Conservation (phyloP, 2,329 filamentous ascomycete genomes). For the Beauveria australis region DNA sequence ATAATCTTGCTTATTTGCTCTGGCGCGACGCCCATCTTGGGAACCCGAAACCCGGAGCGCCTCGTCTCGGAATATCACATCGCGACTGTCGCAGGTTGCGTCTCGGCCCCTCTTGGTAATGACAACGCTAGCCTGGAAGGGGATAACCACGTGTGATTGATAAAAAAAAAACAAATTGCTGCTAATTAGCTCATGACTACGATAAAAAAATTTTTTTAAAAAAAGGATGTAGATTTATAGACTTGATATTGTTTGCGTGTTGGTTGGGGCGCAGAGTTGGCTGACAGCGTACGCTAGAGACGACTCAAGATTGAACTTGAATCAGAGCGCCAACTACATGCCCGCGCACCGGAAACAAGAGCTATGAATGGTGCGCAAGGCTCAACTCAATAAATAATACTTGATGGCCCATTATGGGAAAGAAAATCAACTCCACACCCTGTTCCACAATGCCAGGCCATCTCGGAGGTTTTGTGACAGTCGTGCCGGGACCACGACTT, state of each 20-base stretch:
- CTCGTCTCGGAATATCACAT: background rate
- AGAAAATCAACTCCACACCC: background rate
- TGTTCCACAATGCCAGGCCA: conserved; percentile 1
- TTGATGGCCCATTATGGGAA: background rate
- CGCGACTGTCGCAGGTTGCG: background rate
- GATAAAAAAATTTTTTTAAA: background rate
- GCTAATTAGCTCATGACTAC: too few species aligned
- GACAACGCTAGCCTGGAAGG: background rate
- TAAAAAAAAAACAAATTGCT: too few species aligned
- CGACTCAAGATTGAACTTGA: too few species aligned
- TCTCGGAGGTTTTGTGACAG: background rate
- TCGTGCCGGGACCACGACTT: background rate
- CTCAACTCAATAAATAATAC: too few species aligned
- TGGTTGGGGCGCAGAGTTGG: too few species aligned
- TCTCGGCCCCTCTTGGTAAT: background rate
- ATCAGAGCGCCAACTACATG: too few species aligned
- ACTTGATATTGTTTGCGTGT: too few species aligned
- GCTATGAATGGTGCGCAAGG: background rate
- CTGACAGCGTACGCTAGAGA: too few species aligned
- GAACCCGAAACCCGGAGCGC: background rate
- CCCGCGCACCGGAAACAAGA: too few species aligned
- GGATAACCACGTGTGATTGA: background rate
- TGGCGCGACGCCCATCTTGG: too few species aligned
- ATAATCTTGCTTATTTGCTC: too few species aligned
- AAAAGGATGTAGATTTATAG: background rate